Conservation (phyloP, 257 asterid genomes). For the Solanum rostratum region DNA sequence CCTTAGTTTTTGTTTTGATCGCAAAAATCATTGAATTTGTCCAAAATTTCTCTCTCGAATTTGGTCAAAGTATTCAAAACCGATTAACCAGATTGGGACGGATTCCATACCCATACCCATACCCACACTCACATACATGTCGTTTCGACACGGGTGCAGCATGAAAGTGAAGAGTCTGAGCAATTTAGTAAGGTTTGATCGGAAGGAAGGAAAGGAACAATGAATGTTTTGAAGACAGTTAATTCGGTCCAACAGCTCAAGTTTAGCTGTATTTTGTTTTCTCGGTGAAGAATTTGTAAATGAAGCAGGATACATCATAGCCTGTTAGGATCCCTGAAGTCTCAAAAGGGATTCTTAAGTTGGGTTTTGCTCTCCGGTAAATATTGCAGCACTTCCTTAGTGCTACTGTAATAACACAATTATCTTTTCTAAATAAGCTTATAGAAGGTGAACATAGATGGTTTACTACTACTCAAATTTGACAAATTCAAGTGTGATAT, state of each 20-base stretch:
- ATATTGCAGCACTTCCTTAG: neutral
- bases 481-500: neutral
- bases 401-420: neutral
- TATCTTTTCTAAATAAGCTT: neutral
- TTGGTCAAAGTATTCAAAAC: no score
- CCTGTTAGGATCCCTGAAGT: neutral
- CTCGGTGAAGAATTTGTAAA: neutral
- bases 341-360: neutral
- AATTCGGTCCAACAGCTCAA: neutral
- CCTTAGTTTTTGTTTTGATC: no score
- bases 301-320: neutral
- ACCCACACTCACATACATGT: no score
- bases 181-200: neutral
- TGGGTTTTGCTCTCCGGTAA: neutral
- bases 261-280: neutral
- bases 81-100: no score
- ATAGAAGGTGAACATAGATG: neutral
- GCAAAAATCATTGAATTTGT: no score
- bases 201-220: neutral
- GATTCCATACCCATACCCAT: no score
- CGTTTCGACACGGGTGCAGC: no score
- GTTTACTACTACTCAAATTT: neutral
- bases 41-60: no score
- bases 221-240: neutral
- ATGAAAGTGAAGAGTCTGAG: no score